Evolutionary conservation across 2,329 filamentous ascomycete genomes (phyloP), one percentile per base, ranked within the genome.

Genomic region (Neoascochyta sp.): DNA sequence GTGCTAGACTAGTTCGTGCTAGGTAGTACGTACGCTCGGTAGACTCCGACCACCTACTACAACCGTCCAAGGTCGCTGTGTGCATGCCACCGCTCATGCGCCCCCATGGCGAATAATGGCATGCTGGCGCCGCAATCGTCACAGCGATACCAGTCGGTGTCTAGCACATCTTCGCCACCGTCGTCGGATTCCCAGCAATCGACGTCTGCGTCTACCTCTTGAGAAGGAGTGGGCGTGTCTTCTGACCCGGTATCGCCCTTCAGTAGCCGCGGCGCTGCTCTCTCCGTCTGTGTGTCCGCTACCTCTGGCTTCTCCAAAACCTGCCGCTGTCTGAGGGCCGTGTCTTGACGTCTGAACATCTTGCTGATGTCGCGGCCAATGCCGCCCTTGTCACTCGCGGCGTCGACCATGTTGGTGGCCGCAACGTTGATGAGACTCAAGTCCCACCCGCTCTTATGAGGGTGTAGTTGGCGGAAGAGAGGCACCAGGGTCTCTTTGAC

Each of bases 401-500:
- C 60, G 39, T 69, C 65, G 5, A 52, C 73, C 81, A 96, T 90
- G 55, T 95, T 94, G 9, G 85, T 83, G 6, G 86, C 88, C 24
- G 86, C 89, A 13, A 96, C 68, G 44, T 95, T 96, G 36, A 96
- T 70, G 29, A 96, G 67, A 43, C 83, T 85, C 11, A 95, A 63
- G 45, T 90, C 85, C 83, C 86, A 94, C 2, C 76, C 79, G 7
- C 71, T 66, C 40, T 73, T 76, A 39, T 83, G 79, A 0, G 79
- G 73, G 43, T 90, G 82, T 9, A 95, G 68, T 39, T 78, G 80
- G 9, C 79, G 77, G 52, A 95, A 87, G 57, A 94, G 75, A 0
- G 78, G 76, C 3, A 88, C 46, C 11, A 94, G 60, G 2, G 72
- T 64, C 38, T 92, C 83, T 4, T 71, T 64, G 0, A 89, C 81